A percentile compares a stretch with the other conserved stretches of the same genome.
Conservation (phyloP, 257 asterid genomes). For the Fraxinus anomala region DNA sequence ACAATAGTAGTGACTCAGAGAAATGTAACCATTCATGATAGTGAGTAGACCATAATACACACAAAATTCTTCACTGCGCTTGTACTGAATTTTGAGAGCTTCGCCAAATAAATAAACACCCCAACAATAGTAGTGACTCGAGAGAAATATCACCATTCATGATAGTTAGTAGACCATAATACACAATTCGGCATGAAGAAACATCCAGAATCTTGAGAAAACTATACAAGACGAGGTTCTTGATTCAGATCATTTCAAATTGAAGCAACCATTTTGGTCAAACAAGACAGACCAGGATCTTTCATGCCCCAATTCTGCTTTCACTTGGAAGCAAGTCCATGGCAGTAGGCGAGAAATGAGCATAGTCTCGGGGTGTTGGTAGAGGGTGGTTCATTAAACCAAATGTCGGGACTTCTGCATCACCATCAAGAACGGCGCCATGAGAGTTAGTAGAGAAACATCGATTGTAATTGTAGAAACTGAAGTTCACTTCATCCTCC, state of each 20-base stretch:
- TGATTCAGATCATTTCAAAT: background rate
- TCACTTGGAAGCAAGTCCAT: background rate
- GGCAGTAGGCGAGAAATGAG: background rate
- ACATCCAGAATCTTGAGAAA: background rate
- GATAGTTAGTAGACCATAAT: background rate
- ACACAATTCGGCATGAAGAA: background rate
- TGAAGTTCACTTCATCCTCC: slow-evolving; percentile 2
- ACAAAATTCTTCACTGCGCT: background rate
- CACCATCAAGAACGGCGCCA: slow-evolving; percentile 20
- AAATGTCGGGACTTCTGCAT: slow-evolving; percentile 40
- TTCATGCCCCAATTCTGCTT: background rate
- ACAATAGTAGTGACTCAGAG: background rate
- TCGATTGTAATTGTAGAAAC: slow-evolving; percentile 8
- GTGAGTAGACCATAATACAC: background rate
- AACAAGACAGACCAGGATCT: background rate
- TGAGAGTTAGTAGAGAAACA: slow-evolving; percentile 5
- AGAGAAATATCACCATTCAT: background rate
- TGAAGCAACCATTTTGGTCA: background rate
- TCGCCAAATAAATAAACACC: too few relatives aligned
- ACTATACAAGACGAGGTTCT: background rate
- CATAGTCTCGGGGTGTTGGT: too few relatives aligned
- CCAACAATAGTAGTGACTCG: background rate
- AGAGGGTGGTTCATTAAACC: too few relatives aligned
- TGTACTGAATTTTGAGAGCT: too few relatives aligned
- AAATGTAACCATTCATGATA: background rate